Conservation (phyloP, 495 filamentous ascomycete species). For the Parmelia sp. region DNA sequence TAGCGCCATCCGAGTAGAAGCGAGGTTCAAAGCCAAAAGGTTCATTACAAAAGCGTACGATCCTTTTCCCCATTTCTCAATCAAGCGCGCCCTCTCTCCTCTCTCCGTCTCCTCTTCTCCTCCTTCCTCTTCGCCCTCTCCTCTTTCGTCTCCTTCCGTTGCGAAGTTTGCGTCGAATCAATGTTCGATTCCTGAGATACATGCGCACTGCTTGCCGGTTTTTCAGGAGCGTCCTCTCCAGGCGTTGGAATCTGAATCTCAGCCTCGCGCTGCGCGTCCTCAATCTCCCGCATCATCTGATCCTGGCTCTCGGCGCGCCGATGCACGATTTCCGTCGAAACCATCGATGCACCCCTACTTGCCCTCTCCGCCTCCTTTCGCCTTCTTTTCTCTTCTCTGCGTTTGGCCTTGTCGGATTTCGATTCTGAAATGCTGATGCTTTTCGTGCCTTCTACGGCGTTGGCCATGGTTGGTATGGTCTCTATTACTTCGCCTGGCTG, state of each 20-base stretch:
- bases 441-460: background rate
- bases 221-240: background rate
- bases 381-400: background rate
- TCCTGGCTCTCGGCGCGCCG: background rate
- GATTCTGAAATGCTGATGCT: background rate
- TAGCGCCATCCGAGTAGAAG: background rate
- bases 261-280: background rate
- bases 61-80: background rate
- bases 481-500: slow-evolving; percentile 14
- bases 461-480: slow-evolving; percentile 1
- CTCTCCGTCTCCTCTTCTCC: slow-evolving; percentile 6
- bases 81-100: slow-evolving; percentile 8
- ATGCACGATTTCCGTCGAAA: background rate
- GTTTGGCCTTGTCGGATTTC: slow-evolving; percentile 1
- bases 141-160: slow-evolving; percentile 2
- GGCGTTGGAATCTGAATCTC: background rate
- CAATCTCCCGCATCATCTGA: background rate
- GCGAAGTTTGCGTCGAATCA: background rate
- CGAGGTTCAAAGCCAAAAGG: background rate
- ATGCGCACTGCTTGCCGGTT: background rate
- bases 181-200: background rate
- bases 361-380: slow-evolving; percentile 1
- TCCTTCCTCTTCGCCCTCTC: slow-evolving; percentile 13
- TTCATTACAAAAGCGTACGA: background rate
- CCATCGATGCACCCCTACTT: background rate